phyloP scores from a whole-genome alignment of 1,284 basidiomycete genomes.

The Ustilago curta region DNA sequence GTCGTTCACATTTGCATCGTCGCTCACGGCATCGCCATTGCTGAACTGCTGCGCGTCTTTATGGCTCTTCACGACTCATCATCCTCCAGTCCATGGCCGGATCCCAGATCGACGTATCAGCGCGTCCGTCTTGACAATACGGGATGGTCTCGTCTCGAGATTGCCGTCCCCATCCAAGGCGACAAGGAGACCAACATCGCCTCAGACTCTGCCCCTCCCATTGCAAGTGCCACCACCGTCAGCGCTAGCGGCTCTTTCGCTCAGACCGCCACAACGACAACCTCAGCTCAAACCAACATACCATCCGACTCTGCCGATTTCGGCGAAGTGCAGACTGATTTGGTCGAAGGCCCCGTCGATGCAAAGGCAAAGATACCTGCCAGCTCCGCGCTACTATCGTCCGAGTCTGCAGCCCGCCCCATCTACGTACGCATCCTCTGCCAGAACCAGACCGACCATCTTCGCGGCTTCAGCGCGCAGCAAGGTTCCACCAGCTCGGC shows the following conservation, averaged over 20 bases:
- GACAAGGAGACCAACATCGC: constrained; percentile 2
- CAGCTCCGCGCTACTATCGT: not conserved
- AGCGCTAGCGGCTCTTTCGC: not conserved
- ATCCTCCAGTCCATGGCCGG: constrained; percentile 56
- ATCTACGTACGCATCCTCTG: constrained; percentile 57
- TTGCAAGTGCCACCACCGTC: not conserved
- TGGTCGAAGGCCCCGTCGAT: constrained; percentile 24
- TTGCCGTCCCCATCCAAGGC: constrained; percentile 59
- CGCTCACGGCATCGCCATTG: constrained; percentile 83
- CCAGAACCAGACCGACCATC: constrained; percentile 59
- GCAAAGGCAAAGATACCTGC: constrained; percentile 1
- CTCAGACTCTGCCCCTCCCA: not conserved
- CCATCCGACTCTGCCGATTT: constrained; percentile 31
- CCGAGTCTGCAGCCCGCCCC: constrained; percentile 20
- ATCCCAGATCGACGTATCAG: constrained; percentile 68
- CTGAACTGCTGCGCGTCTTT: constrained; percentile 71
- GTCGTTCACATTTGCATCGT: constrained; percentile 77
- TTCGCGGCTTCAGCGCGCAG: constrained; percentile 36
- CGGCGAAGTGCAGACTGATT: constrained; percentile 34
- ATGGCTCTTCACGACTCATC: constrained; percentile 54
- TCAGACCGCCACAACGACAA: not conserved
- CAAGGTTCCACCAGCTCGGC: constrained; percentile 16
- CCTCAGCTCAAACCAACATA: not conserved
- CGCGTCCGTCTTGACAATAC: constrained; percentile 72
- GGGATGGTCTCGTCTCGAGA: constrained; percentile 71